Base-by-base conservation (phyloP, 2,329 filamentous ascomycete species). In the Phyllosticta citriasiana region DNA sequence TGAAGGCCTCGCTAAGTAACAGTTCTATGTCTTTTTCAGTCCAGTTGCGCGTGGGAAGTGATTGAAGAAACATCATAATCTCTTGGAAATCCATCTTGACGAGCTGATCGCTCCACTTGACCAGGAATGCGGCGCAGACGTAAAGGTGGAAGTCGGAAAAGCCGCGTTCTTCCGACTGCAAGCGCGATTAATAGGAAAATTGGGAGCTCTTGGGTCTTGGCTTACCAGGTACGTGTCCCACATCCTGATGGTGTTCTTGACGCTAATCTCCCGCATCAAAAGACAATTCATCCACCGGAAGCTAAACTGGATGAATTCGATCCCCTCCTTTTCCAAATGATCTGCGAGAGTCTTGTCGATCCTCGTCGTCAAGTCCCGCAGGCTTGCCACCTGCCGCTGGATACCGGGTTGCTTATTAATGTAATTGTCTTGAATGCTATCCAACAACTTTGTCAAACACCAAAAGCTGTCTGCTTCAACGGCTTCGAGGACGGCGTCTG, bases 281-380 rank as follows among this genome's bases (percentile, higher is more conserved):
- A 99, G 83, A 74, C 94, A 99, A 70, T 99, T 99, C 94, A 99
- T 99, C 94, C 94, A 99, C 61, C 94, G 84, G 73, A 99, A 99
- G 75, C 91, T 97, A 76, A 99, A 99, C 72, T 99, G 94, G 69
- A 99, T 99, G 71, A 99, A 99, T 72, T 99, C 94, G 27, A 99
- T 91, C 33, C 91, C 88, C 74, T 97, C 91, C 25, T 83, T 83
- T 71, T 97, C 91, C 51, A 99, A 80, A 72, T 99, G 94, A 67
- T 89, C 94, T 2, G 92, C 90, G 55, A 99, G 78, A 3, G 82
- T 82, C 27, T 84, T 84, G 72, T 97, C 93, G 66, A 99, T 99
- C 61, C 94, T 83, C 59, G 89, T 88, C 1, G 93, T 97, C 40
- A 99, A 82, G 73, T 99, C 93, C 63, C 91, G 85, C 64, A 99